Evolutionary conservation across 208 protist genomes (phyloP).

Genomic region (Ichthyophonus hoferi): DNA sequence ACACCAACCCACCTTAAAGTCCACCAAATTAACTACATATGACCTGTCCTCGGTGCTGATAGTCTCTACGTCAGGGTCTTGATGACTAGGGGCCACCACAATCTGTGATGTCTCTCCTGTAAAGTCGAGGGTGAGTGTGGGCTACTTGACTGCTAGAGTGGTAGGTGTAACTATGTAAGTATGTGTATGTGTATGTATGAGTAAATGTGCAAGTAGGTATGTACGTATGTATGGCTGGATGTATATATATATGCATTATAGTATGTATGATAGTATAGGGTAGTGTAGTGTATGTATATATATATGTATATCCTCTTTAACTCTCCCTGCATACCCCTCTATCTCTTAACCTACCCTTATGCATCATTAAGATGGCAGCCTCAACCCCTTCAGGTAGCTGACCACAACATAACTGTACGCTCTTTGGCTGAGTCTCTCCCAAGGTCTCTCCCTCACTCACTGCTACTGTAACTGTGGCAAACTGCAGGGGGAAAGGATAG

Average conservation of each 20-base stretch:
- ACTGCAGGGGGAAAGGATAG: neutral
- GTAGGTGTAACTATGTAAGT: neutral
- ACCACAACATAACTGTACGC: neutral
- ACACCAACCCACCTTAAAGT: too few relatives aligned
- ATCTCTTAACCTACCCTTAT: neutral
- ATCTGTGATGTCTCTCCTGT: neutral
- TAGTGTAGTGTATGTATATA: neutral
- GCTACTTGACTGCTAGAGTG: too few relatives aligned
- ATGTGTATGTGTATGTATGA: neutral
- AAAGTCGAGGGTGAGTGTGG: neutral
- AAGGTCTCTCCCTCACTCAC: too few relatives aligned
- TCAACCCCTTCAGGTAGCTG: neutral
- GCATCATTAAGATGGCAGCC: neutral
- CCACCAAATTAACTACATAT: neutral
- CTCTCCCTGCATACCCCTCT: too few relatives aligned
- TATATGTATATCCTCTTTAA: too few relatives aligned
- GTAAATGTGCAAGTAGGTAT: neutral
- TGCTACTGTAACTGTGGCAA: neutral
- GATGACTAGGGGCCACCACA: neutral
- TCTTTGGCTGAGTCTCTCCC: neutral
- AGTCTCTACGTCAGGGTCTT: neutral
- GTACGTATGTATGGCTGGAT: neutral
- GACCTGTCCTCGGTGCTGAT: neutral
- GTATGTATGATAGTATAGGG: neutral
- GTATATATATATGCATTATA: neutral